Evolutionary conservation across 805 yeast genomes (phyloP).

Genomic region (Metschnikowia dekortorum): DNA sequence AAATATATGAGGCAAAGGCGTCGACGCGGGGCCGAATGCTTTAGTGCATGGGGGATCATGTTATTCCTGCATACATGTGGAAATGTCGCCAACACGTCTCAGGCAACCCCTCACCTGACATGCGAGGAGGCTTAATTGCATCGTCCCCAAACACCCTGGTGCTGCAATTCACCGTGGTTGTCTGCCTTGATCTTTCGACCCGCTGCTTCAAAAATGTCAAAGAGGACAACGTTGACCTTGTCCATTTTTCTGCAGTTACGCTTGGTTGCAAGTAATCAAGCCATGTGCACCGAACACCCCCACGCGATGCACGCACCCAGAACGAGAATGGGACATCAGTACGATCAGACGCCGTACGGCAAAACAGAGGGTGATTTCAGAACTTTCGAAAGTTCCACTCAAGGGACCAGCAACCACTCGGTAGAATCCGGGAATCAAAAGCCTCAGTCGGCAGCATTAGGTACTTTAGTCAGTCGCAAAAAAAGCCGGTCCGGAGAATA

Average conservation of each 20-base stretch:
- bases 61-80: background rate
- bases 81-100: background rate
- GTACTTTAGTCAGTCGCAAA: too few relatives aligned
- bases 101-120: slow-evolving; percentile 1
- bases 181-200: background rate
- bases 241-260: background rate
- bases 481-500: too few relatives aligned
- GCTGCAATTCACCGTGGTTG: too few relatives aligned
- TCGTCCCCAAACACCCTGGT: background rate
- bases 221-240: too few relatives aligned
- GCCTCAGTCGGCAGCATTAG: too few relatives aligned
- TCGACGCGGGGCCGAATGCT: slow-evolving; percentile 4
- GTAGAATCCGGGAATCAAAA: too few relatives aligned
- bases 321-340: too few relatives aligned
- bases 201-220: background rate
- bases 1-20: slow-evolving; percentile 1
- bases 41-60: background rate
- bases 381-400: too few relatives aligned
- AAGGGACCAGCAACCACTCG: too few relatives aligned
- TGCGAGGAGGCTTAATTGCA: background rate
- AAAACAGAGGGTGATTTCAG: too few relatives aligned
- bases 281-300: background rate
- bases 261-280: background rate
- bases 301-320: background rate
- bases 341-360: too few relatives aligned